Evolutionary conservation across 140 eudicot species (phyloP), one percentile per base, ranked within the genome.

Genomic region (Anethum foeniculum): DNA sequence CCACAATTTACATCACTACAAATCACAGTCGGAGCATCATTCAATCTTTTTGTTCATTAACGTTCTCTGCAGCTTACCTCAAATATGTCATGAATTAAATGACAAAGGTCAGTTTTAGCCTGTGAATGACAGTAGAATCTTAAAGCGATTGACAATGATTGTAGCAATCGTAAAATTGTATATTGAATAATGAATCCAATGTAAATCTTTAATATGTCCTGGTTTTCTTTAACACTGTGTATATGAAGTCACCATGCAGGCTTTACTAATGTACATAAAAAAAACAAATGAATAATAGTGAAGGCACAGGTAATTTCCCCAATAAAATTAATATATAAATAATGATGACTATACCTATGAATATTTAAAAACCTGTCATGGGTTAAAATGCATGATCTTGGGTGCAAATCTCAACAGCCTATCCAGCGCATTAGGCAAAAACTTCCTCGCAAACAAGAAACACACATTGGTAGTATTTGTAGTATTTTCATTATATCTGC

Each of bases 361-460:
- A 19, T 21, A 21, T 19, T 41, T 21, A 3, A 18, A 72, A 38
- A 21, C 30, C 56, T n/a, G 18, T 74, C 56, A 74, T 13, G 23
- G 6, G 77, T 84, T 88, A 71, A 92, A 92, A n/a, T 90, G 92
- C 97, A 92, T 92, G 69, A 90, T 76, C 76, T 78, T 83, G 18
- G 96, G 96, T 75, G 93, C 92, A 89, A 90, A 84, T 80, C 92
- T 90, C 84, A 92, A 28, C 71, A 92, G 56, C 71, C 96, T 87
- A 78, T 87, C 93, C 76, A 92, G 83, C 7, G 93, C 90, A 83
- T 89, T 81, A 21, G 83, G 62, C 34, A 88, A 81, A 23, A 92
- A 90, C 69, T 92, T 90, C 82, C 97, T 92, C 7, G 97, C 97
- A 87, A 92, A 92, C 91, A 92, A 79, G 83, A 39, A 89, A 68